Conservation (phyloP, 2,329 filamentous ascomycete species). For the Cladosporium colombiae region DNA sequence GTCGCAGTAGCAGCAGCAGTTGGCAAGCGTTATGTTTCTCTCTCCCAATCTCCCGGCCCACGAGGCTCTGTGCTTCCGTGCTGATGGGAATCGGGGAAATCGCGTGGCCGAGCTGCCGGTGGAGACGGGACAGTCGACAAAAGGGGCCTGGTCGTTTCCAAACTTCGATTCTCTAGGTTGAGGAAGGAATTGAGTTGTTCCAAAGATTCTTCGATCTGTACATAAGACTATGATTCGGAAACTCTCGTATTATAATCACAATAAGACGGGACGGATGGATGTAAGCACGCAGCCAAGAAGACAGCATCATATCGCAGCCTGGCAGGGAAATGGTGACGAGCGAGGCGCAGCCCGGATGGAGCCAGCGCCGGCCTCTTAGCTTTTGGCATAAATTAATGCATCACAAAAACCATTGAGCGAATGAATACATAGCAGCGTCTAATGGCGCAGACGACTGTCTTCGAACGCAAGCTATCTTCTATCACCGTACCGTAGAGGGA, state of each 20-base stretch:
- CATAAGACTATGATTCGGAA: neutral
- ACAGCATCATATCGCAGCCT: neutral
- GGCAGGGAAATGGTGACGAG: slow-evolving; percentile 7
- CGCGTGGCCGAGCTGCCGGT: slow-evolving; percentile 18
- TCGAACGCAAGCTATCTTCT: too few relatives aligned
- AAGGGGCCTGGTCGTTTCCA: slow-evolving; percentile 14
- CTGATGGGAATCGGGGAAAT: slow-evolving; percentile 2
- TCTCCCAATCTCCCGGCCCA: slow-evolving; percentile 17
- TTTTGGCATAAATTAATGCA: neutral
- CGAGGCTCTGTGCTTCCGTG: slow-evolving; percentile 3
- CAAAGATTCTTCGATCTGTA: neutral
- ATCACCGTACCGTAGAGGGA: too few relatives aligned
- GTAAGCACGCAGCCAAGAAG: neutral
- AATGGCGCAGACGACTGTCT: too few relatives aligned
- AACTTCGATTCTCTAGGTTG: neutral
- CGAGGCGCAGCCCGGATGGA: slow-evolving; percentile 13
- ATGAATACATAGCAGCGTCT: neutral
- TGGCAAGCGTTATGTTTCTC: slow-evolving; percentile 13
- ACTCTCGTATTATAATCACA: neutral
- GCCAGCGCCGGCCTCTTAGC: neutral
- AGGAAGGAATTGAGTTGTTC: neutral
- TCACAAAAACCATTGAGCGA: neutral
- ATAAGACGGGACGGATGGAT: neutral
- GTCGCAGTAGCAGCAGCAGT: slow-evolving; percentile 12
- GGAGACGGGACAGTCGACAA: neutral